phyloP scores from a whole-genome alignment of 306 rosid genomes.

The Rosa lucieae region DNA sequence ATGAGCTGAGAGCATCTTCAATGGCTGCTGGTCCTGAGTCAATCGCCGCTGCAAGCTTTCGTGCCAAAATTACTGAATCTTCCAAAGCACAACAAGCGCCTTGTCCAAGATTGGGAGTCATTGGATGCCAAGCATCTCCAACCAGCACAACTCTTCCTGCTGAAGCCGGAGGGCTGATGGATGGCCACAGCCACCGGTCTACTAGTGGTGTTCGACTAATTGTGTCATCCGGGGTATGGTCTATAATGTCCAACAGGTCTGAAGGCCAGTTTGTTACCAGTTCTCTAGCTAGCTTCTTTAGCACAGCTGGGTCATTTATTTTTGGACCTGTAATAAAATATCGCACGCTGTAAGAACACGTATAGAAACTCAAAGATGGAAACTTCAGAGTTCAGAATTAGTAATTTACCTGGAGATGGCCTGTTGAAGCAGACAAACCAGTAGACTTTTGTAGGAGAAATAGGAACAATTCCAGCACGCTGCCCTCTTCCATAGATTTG shows the following conservation, averaged over 20 bases:
- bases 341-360: neutral
- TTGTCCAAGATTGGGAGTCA: constrained; percentile 96
- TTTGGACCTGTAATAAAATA: constrained; percentile 55
- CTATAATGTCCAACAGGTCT: constrained; percentile 51
- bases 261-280: constrained; percentile 63
- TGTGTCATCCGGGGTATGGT: constrained; percentile 62
- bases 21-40: constrained; percentile 41
- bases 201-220: constrained; percentile 67
- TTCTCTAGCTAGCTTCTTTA: constrained; percentile 68
- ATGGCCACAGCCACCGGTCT: constrained; percentile 91
- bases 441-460: constrained; percentile 84
- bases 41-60: constrained; percentile 64
- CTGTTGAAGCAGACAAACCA: constrained; percentile 91
- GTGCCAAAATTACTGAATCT: constrained; percentile 69
- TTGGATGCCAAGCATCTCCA: constrained; percentile 98
- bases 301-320: constrained; percentile 44
- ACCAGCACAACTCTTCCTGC: constrained; percentile 71
- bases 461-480: constrained; percentile 83
- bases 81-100: constrained; percentile 97
- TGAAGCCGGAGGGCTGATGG: constrained; percentile 59
- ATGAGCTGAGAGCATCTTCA: constrained; percentile 59
- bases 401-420: constrained; percentile 60
- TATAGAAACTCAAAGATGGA: neutral
- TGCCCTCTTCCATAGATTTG: constrained; percentile 75
- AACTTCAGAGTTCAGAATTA: neutral